Evolutionary conservation across 2,329 filamentous ascomycete genomes (phyloP).

Genomic region (Boeremia exigua): DNA sequence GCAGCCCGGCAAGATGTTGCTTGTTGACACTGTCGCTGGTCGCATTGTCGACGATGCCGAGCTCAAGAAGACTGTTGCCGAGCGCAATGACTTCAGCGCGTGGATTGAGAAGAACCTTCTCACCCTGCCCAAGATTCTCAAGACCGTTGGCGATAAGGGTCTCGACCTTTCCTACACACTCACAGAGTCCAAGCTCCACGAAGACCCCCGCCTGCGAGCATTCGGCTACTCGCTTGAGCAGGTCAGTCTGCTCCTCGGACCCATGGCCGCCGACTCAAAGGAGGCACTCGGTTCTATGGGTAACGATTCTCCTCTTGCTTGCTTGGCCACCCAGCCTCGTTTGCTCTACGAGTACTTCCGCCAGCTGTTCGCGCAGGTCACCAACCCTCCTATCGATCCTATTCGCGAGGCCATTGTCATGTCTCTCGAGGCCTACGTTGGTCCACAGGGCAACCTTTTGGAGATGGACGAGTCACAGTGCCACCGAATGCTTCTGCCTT

Average conservation of each 20-base stretch:
- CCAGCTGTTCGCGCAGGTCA: conserved; percentile 96
- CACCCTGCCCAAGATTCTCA: conserved; percentile 76
- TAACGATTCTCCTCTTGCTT: conserved; percentile 92
- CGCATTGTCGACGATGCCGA: conserved; percentile 95
- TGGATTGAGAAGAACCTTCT: conserved; percentile 90
- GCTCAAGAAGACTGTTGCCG: conserved; percentile 86
- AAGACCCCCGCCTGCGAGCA: conserved; percentile 81
- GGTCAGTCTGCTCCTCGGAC: conserved; percentile 86
- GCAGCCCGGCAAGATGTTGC: conserved; percentile 92
- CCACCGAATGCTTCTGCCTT: conserved; percentile 81
- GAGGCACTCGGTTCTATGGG: conserved; percentile 98
- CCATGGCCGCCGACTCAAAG: conserved; percentile 97
- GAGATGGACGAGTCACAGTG: conserved; percentile 94
- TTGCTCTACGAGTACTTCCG: conserved; percentile 96
- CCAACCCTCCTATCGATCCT: conserved; percentile 95
- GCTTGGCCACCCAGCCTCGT: conserved; percentile 86
- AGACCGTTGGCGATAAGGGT: conserved; percentile 63
- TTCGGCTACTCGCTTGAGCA: conserved; percentile 97
- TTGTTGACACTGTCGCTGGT: conserved; percentile 89
- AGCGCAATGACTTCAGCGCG: conserved; percentile 81
- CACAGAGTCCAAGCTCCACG: conserved; percentile 74
- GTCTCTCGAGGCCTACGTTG: conserved; percentile 95
- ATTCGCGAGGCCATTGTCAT: conserved; percentile 98
- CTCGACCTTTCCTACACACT: conserved; percentile 71
- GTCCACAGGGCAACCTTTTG: conserved; percentile 90